Evolutionary conservation across 2,329 filamentous ascomycete genomes (phyloP).

Genomic region (Cladorrhinum sp.): DNA sequence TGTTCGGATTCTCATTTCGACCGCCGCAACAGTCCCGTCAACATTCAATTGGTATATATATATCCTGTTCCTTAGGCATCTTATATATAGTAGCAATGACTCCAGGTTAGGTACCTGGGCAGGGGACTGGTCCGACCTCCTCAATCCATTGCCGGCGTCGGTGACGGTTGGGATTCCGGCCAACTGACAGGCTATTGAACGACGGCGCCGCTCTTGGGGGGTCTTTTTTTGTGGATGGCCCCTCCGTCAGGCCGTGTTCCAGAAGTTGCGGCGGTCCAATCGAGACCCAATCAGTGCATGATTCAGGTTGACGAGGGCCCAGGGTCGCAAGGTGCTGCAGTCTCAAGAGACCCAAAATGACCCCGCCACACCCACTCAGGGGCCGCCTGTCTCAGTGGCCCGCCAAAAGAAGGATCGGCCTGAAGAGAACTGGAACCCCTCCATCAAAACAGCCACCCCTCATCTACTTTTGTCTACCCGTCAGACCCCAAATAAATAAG

Average conservation of each 20-base stretch:
- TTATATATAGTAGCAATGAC: slow-evolving; percentile 1
- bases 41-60: not conserved
- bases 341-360: slow-evolving; percentile 8
- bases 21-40: not conserved
- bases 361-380: slow-evolving; percentile 14
- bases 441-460: slow-evolving; percentile 10
- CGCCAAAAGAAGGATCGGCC: slow-evolving; percentile 9
- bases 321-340: slow-evolving; percentile 7
- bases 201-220: not conserved
- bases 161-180: slow-evolving; percentile 2
- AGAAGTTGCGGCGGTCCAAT: slow-evolving; percentile 23
- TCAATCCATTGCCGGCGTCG: not conserved
- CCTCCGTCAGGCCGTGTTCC: slow-evolving; percentile 19
- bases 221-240: not conserved
- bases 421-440: slow-evolving; percentile 13
- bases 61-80: no score
- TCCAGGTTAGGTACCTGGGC: slow-evolving; percentile 3
- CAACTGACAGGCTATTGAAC: slow-evolving; percentile 5
- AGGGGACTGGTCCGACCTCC: not conserved
- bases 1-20: not conserved
- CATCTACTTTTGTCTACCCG: slow-evolving; percentile 1
- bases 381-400: slow-evolving; percentile 18
- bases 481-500: slow-evolving; percentile 26
- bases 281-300: slow-evolving; percentile 1
- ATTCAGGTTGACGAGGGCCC: slow-evolving; percentile 12